A percentile compares a stretch with the other conserved stretches of the same genome.
Evolutionary conservation across 371 early-diverging fungal genomes (phyloP).

Genomic region (Basidiobolus meristosporus): DNA sequence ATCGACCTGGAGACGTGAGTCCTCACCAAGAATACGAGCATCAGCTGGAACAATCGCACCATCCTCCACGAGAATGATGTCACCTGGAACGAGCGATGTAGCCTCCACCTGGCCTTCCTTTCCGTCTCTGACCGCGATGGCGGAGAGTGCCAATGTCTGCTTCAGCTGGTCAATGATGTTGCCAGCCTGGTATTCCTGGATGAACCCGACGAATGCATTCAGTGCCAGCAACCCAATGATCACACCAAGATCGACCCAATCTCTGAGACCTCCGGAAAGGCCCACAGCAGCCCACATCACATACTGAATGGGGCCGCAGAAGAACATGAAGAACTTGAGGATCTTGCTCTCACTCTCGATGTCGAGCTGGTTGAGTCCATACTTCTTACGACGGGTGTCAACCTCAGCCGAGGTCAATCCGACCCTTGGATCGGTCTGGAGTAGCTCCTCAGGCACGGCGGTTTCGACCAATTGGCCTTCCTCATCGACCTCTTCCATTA

Average conservation of each 20-base stretch:
- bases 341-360: slow-evolving; percentile 17
- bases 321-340: slow-evolving; percentile 26
- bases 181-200: slow-evolving; percentile 80
- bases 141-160: slow-evolving; percentile 67
- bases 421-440: slow-evolving; percentile 14
- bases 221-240: slow-evolving; percentile 57
- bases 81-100: slow-evolving; percentile 60
- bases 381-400: slow-evolving; percentile 2
- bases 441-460: too few relatives aligned
- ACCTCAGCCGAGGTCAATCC: slow-evolving; percentile 15
- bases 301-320: slow-evolving; percentile 17
- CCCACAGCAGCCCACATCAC: slow-evolving; percentile 19
- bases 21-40: slow-evolving; percentile 23
- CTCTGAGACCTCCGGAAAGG: slow-evolving; percentile 11
- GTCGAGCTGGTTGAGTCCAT: slow-evolving; percentile 6
- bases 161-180: too few relatives aligned
- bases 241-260: slow-evolving; percentile 29
- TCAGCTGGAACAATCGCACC: slow-evolving; percentile 52
- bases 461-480: too few relatives aligned
- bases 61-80: slow-evolving; percentile 65
- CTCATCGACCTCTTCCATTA: too few relatives aligned
- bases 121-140: slow-evolving; percentile 57
- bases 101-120: slow-evolving; percentile 56
- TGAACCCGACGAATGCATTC: slow-evolving; percentile 78
- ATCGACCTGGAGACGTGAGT: slow-evolving; percentile 75